phyloP scores from a whole-genome alignment of 2,329 filamentous ascomycete species.

The Colletotrichum sp. region DNA sequence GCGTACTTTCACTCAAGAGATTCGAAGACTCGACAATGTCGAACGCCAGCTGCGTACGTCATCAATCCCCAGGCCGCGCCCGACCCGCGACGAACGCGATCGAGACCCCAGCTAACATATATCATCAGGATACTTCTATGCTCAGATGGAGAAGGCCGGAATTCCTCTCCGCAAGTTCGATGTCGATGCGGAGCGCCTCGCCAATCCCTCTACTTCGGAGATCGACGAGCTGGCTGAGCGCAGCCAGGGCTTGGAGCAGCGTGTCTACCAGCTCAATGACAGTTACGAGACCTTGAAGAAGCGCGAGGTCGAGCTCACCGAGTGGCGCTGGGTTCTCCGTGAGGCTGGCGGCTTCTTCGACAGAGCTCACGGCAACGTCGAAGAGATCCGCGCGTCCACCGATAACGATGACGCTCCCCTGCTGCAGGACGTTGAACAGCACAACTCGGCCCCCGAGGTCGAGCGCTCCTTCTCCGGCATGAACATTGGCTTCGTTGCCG shows the following conservation, averaged over 20 bases:
- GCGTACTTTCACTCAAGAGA: conserved; percentile 96
- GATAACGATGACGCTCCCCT: conserved; percentile 93
- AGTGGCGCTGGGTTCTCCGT: conserved; percentile 97
- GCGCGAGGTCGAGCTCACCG: conserved; percentile 92
- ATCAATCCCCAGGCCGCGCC: conserved; percentile 6
- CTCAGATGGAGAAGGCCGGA: conserved; percentile 92
- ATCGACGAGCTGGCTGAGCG: conserved; percentile 96
- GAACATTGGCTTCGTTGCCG: conserved; percentile 98
- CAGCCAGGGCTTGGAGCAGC: conserved; percentile 89
- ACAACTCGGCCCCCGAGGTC: conserved; percentile 68
- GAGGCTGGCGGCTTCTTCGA: conserved; percentile 99
- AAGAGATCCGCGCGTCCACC: conserved; percentile 91
- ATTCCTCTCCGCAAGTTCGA: conserved; percentile 90
- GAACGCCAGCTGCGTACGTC: conserved; percentile 92
- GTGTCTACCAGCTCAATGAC: conserved; percentile 90
- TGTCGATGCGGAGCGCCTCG: conserved; percentile 86
- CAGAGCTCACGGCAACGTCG: conserved; percentile 91
- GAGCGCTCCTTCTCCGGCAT: conserved; percentile 93
- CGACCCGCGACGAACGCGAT: background rate
- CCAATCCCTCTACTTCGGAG: conserved; percentile 88
- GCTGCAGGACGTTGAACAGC: conserved; percentile 90
- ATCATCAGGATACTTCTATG: conserved; percentile 81
- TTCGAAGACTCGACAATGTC: conserved; percentile 95
- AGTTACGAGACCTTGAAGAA: conserved; percentile 99
- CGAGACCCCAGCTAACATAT: conserved; percentile 32